Evolutionary conservation across 352 stramenopile species (phyloP).

Genomic region (Thalassiosira exigua): DNA sequence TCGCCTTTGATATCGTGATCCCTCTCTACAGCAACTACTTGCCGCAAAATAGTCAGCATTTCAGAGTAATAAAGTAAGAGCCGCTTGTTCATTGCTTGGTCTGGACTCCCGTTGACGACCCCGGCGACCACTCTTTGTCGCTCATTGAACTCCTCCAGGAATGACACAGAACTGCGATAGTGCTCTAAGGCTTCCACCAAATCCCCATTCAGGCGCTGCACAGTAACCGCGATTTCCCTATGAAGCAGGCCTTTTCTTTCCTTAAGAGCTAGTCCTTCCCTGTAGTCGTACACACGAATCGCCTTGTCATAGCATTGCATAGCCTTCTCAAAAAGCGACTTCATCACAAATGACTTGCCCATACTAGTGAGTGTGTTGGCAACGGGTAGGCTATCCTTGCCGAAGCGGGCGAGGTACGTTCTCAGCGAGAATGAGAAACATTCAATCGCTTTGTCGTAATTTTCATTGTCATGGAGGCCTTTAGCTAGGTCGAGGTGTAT

Average conservation of each 20-base stretch:
- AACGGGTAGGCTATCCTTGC: constrained; percentile 63
- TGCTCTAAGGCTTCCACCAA: constrained; percentile 63
- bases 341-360: constrained; percentile 61
- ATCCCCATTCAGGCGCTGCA: constrained; percentile 56
- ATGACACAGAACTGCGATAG: constrained; percentile 62
- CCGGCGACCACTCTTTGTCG: background rate
- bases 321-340: constrained; percentile 58
- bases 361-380: constrained; percentile 57
- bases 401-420: constrained; percentile 56
- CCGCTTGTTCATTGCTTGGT: constrained; percentile 44
- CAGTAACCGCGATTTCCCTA: constrained; percentile 47
- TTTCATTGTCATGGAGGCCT: constrained; percentile 44
- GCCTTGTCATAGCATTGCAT: constrained; percentile 73
- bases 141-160: constrained; percentile 67
- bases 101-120: constrained; percentile 15
- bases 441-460: constrained; percentile 60
- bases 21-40: constrained; percentile 46
- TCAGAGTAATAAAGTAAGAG: constrained; percentile 63
- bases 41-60: constrained; percentile 62
- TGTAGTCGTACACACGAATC: constrained; percentile 61
- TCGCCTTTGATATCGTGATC: constrained; percentile 54
- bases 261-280: constrained; percentile 53
- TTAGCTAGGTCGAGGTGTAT: constrained; percentile 48
- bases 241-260: constrained; percentile 65
- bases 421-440: constrained; percentile 53